Evolutionary conservation across 768 basidiomycete species (phyloP).

Genomic region (Tubosaeta sp.): DNA sequence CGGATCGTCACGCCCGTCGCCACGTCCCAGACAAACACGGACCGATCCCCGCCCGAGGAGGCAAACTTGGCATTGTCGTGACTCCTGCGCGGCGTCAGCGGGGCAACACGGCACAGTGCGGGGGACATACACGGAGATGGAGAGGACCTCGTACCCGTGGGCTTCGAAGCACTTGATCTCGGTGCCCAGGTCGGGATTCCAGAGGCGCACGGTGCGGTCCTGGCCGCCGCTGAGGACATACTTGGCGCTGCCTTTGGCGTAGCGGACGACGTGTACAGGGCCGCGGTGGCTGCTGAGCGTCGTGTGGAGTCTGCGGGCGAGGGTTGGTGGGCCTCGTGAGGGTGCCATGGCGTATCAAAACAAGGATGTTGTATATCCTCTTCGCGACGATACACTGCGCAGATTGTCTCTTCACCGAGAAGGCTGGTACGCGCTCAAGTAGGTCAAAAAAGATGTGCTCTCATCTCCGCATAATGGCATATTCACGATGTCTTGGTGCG

Average conservation of each 20-base stretch:
- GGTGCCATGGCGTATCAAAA: conserved; percentile 38
- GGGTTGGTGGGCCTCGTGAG: conserved; percentile 48
- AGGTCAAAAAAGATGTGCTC: no score
- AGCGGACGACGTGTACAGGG: conserved; percentile 85
- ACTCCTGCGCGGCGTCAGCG: conserved; percentile 43
- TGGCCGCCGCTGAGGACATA: conserved; percentile 93
- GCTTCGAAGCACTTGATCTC: conserved; percentile 89
- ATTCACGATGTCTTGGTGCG: no score
- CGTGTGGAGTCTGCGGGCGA: conserved; percentile 60
- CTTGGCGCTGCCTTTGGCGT: conserved; percentile 82
- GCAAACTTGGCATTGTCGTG: conserved; percentile 94
- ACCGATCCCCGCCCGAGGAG: conserved; percentile 90
- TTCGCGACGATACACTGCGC: no score
- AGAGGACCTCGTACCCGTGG: conserved; percentile 94
- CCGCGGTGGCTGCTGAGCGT: conserved; percentile 70
- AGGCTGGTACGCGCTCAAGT: no score
- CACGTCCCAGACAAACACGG: conserved; percentile 96
- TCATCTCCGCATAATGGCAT: no score
- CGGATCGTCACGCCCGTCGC: conserved; percentile 79
- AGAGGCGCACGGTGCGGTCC: conserved; percentile 84
- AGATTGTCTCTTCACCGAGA: no score
- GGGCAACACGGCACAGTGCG: not conserved
- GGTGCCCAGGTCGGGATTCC: conserved; percentile 84
- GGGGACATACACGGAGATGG: conserved; percentile 73
- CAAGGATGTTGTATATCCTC: no score